Conservation (phyloP, 1,284 basidiomycete genomes). For the Apiotrichum akiyoshidainum region DNA sequence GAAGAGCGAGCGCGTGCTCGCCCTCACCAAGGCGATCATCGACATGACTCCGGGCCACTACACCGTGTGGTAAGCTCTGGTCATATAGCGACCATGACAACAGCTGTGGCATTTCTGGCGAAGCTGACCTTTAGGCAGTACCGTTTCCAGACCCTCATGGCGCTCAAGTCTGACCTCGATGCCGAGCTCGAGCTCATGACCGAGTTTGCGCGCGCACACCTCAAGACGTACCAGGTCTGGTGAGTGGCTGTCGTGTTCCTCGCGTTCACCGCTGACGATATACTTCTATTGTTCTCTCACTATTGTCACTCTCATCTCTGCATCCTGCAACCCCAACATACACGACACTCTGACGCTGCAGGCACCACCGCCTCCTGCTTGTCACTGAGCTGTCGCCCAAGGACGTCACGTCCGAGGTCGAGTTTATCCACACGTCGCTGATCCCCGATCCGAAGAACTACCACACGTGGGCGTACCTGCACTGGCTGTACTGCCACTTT, state of each 20-base stretch:
- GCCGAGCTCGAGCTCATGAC: conserved; percentile 78
- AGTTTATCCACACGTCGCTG: conserved; percentile 70
- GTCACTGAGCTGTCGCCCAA: conserved; percentile 58
- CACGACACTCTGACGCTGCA: conserved; percentile 18
- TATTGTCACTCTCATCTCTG: neutral
- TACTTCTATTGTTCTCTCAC: neutral
- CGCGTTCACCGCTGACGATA: too few species aligned
- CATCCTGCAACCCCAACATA: neutral
- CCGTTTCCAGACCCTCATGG: conserved; percentile 75
- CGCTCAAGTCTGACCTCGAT: conserved; percentile 63
- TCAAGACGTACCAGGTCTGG: conserved; percentile 97
- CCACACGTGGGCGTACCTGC: conserved; percentile 91
- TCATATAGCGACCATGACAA: too few species aligned
- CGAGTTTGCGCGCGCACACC: conserved; percentile 69
- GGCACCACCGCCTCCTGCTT: conserved; percentile 83
- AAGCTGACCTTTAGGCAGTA: conserved; percentile 67
- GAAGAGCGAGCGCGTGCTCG: conserved; percentile 71
- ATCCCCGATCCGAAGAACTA: conserved; percentile 84
- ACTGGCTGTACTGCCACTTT: conserved; percentile 84
- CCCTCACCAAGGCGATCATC: conserved; percentile 80
- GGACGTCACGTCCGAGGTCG: conserved; percentile 62
- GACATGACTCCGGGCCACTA: conserved; percentile 88
- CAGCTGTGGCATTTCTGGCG: neutral
- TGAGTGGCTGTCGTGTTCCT: conserved; percentile 35
- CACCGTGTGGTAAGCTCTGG: conserved; percentile 69